phyloP scores from a whole-genome alignment of 768 basidiomycete genomes.

The Cyclocybe aegerita region DNA sequence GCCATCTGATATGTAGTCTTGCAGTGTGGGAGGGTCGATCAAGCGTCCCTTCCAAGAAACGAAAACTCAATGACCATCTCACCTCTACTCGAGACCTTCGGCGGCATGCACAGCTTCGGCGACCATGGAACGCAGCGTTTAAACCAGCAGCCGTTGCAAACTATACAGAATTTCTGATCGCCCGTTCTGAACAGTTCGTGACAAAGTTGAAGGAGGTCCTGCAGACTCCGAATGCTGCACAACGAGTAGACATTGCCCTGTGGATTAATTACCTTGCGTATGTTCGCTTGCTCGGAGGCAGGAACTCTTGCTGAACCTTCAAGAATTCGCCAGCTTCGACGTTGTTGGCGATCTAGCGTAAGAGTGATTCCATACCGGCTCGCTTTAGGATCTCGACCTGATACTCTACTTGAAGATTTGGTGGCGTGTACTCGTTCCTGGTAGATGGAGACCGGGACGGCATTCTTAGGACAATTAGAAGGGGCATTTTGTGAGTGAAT shows the following conservation, averaged over 20 bases:
- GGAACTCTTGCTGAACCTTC: not conserved
- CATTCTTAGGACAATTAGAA: constrained; percentile 11
- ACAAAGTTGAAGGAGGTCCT: constrained; percentile 11
- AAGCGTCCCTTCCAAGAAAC: constrained; percentile 12
- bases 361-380: constrained; percentile 2
- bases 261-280: constrained; percentile 40
- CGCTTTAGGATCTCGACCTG: not conserved
- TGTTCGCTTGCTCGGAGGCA: constrained; percentile 9
- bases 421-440: constrained; percentile 29
- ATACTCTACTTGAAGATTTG: constrained; percentile 22
- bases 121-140: constrained; percentile 39
- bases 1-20: constrained; percentile 7
- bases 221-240: not conserved
- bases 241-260: constrained; percentile 27
- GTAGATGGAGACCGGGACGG: constrained; percentile 24
- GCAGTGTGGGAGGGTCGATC: constrained; percentile 29
- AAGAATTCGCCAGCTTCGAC: constrained; percentile 30
- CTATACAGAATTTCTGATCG: constrained; percentile 21
- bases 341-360: constrained; percentile 40
- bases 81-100: constrained; percentile 30
- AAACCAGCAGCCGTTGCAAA: constrained; percentile 28
- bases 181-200: constrained; percentile 24
- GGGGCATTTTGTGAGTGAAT: constrained; percentile 19
- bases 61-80: constrained; percentile 17
- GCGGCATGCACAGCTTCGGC: constrained; percentile 35